These are phyloP conservation scores for Rhinocladiella mackenziei DNA, from an alignment of 2,329 filamentous ascomycete genomes.

Conservation along the genomic window DNA sequence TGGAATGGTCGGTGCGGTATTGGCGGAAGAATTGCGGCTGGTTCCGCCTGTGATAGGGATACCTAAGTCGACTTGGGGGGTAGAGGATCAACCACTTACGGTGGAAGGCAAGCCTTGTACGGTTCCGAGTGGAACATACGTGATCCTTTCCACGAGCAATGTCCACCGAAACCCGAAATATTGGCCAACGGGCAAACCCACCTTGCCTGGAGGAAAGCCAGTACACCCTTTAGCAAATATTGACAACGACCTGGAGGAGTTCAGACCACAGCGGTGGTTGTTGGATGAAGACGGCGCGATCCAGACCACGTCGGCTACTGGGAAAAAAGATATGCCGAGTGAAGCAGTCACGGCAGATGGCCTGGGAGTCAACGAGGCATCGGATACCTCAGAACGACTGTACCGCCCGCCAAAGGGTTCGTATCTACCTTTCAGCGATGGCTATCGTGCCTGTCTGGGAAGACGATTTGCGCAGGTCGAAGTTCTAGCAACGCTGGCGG, in stretches of 20 bases:
- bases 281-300: conserved; percentile 30
- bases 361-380: conserved; percentile 54
- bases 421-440: conserved; percentile 55
- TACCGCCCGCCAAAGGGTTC: conserved; percentile 55
- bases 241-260: conserved; percentile 61
- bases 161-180: conserved; percentile 66
- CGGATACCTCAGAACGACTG: conserved; percentile 59
- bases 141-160: conserved; percentile 55
- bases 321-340: conserved; percentile 18
- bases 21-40: conserved; percentile 73
- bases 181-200: conserved; percentile 56
- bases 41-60: conserved; percentile 68
- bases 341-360: conserved; percentile 26
- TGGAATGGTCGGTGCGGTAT: conserved; percentile 67
- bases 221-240: conserved; percentile 33
- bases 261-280: conserved; percentile 70
- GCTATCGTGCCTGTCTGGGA: conserved; percentile 53
- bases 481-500: conserved; percentile 51
- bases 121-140: conserved; percentile 54
- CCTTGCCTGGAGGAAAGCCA: conserved; percentile 37
- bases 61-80: conserved; percentile 58
- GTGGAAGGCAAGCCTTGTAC: conserved; percentile 56
- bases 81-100: conserved; percentile 50
- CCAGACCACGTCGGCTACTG: conserved; percentile 7
- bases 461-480: conserved; percentile 56